Conservation (phyloP, 768 basidiomycete species). For the Calocybe gangraenosa region DNA sequence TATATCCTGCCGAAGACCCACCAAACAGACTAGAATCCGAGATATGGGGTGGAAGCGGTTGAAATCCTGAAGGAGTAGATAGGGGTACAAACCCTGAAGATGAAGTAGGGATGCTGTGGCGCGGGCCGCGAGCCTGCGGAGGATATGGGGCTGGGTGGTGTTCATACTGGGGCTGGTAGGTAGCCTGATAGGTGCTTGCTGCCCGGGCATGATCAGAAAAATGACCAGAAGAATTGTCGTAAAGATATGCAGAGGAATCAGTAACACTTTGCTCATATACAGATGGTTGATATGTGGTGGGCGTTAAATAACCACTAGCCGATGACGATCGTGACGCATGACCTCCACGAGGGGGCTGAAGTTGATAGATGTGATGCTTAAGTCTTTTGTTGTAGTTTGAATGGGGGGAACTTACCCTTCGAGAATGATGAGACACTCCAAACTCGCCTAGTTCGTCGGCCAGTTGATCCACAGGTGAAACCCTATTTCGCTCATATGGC, state of each 20-base stretch:
- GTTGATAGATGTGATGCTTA: slow-evolving; percentile 6
- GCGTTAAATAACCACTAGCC: slow-evolving; percentile 24
- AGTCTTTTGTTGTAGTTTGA: too few relatives aligned
- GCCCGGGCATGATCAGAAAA: slow-evolving; percentile 24
- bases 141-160: slow-evolving; percentile 29
- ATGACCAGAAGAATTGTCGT: slow-evolving; percentile 39
- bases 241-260: slow-evolving; percentile 30
- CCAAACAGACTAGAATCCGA: slow-evolving; percentile 22
- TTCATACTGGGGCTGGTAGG: slow-evolving; percentile 38
- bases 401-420: slow-evolving; percentile 59
- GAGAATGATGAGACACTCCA: slow-evolving; percentile 43
- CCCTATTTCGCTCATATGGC: slow-evolving; percentile 57
- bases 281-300: slow-evolving; percentile 30
- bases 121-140: slow-evolving; percentile 44
- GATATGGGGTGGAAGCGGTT: slow-evolving; percentile 40
- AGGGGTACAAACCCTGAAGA: slow-evolving; percentile 71
- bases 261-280: slow-evolving; percentile 35
- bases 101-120: slow-evolving; percentile 62
- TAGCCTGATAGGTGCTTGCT: slow-evolving; percentile 26
- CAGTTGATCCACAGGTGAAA: slow-evolving; percentile 48
- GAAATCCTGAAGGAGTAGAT: slow-evolving; percentile 35
- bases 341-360: slow-evolving; percentile 31
- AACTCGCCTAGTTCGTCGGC: slow-evolving; percentile 66
- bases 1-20: slow-evolving; percentile 23
- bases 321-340: slow-evolving; percentile 35